phyloP scores from a whole-genome alignment of 805 yeast genomes.

The Wickerhamomyces rabaulensis region DNA sequence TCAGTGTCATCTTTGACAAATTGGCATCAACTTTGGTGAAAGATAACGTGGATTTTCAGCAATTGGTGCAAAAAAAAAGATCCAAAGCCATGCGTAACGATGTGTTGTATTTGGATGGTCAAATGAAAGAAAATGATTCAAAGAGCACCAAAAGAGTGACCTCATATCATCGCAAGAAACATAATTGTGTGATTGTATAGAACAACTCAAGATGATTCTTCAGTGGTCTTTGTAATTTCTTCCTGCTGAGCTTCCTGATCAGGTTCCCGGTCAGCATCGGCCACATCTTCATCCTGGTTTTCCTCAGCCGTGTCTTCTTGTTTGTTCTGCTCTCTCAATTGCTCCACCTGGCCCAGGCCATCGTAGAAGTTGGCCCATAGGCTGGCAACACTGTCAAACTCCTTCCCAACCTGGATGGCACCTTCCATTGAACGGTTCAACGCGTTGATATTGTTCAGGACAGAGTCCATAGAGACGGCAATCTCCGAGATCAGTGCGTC shows the following conservation, averaged over 20 bases:
- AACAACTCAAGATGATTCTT: not conserved
- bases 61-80: not conserved
- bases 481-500: slow-evolving; percentile 56
- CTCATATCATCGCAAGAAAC: slow-evolving; percentile 5
- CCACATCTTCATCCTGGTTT: slow-evolving; percentile 1
- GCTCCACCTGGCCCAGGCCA: slow-evolving; percentile 33
- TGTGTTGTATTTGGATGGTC: not conserved
- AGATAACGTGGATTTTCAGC: not conserved
- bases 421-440: slow-evolving; percentile 64
- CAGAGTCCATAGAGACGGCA: slow-evolving; percentile 56
- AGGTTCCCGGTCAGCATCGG: not conserved
- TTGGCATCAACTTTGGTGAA: slow-evolving; percentile 6
- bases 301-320: slow-evolving; percentile 1
- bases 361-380: slow-evolving; percentile 68
- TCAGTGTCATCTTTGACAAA: slow-evolving; percentile 14
- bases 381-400: slow-evolving; percentile 64
- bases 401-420: slow-evolving; percentile 68
- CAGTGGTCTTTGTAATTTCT: not conserved
- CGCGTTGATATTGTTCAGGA: slow-evolving; percentile 56
- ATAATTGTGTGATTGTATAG: slow-evolving; percentile 3
- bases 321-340: slow-evolving; percentile 9
- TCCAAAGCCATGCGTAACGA: not conserved
- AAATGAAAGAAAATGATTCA: not conserved
- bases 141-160: slow-evolving; percentile 2
- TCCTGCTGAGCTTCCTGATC: not conserved